These are phyloP conservation scores for Ceratobasidium sp. DNA, from an alignment of 1,284 basidiomycete species.

Conservation along the genomic window DNA sequence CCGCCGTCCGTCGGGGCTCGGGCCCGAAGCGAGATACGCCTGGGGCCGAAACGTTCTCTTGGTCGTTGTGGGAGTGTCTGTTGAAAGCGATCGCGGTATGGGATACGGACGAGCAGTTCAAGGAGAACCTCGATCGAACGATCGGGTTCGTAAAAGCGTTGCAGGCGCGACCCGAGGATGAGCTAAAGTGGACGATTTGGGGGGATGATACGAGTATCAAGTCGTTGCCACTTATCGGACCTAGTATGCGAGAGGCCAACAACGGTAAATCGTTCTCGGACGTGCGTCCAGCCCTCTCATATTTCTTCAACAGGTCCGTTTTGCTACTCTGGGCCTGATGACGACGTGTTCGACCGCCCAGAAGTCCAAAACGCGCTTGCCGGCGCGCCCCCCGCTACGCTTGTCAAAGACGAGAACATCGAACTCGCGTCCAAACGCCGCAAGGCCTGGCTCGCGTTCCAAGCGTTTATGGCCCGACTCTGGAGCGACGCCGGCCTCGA, in stretches of 20 bases:
- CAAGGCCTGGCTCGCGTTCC: constrained; percentile 21
- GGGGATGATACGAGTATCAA: constrained; percentile 20
- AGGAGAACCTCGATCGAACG: neutral
- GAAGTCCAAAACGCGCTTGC: constrained; percentile 37
- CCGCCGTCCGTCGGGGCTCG: constrained; percentile 1
- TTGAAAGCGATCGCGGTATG: constrained; percentile 7
- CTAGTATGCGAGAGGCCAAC: constrained; percentile 30
- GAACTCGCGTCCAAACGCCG: neutral
- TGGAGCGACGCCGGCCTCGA: constrained; percentile 10
- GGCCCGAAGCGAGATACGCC: constrained; percentile 33
- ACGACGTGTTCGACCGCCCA: constrained; percentile 10
- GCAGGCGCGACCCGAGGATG: constrained; percentile 3
- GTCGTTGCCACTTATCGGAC: constrained; percentile 31
- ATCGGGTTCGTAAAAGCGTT: constrained; percentile 16
- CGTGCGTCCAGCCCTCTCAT: neutral
- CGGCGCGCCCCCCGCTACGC: neutral
- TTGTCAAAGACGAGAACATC: constrained; percentile 4
- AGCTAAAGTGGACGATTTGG: constrained; percentile 33
- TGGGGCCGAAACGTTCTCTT: constrained; percentile 40
- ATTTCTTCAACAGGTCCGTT: constrained; percentile 17
- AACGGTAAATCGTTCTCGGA: constrained; percentile 8
- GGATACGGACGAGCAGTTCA: neutral
- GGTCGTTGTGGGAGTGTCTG: constrained; percentile 25
- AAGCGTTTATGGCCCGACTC: constrained; percentile 20
- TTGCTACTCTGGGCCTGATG: constrained; percentile 5